Evolutionary conservation across 1,139 yeast species (phyloP), one percentile per base, ranked within the genome.

Genomic region (Yamadazyma friedrichii): DNA sequence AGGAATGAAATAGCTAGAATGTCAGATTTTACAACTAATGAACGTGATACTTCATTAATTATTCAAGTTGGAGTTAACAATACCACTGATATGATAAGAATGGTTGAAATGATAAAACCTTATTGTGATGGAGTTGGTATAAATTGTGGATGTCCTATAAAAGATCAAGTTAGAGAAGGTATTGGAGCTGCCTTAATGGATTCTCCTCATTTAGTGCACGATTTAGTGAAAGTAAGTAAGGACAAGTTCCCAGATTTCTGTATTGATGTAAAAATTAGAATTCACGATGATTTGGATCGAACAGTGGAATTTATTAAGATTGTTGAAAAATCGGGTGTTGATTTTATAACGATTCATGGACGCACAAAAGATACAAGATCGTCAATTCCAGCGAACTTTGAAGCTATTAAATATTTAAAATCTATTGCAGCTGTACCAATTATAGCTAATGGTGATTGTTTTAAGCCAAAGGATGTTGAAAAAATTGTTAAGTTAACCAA

Each of bases 61-160:
- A 93, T 89, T 1, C 98, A 93, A 63, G 88, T 93, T 22, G 98
- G 98, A 2, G 85, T 87, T 16, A 88, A 88, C 55, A 93, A 89
- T 56, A 86, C 84, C 4, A 77, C 80, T n/a, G 98, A 93, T 59
- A 65, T 93, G 42, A 60, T 86, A 31, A 75, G 93, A 45, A 91
- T 94, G 55, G 89, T 88, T 2, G 88, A 84, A 42, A 82, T 93
- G 89, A 81, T 91, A n/a, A 78, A 78, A 47, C 96, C 96, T 0
- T 88, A 79, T 56, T 93, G 88, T 34, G 97, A 93, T 62, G 98
- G 95, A 1, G 82, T 93, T 26, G 97, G 98, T 0, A 72, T 93
- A 42, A 94, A 93, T 67, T 93, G 98, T 64, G 98, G 98, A 0
- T 93, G 98, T 64, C 98, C 98, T 1, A 89, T 93, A 39, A 86